Base-by-base conservation (phyloP, 2,329 filamentous ascomycete genomes). In the Fusarium sp. region DNA sequence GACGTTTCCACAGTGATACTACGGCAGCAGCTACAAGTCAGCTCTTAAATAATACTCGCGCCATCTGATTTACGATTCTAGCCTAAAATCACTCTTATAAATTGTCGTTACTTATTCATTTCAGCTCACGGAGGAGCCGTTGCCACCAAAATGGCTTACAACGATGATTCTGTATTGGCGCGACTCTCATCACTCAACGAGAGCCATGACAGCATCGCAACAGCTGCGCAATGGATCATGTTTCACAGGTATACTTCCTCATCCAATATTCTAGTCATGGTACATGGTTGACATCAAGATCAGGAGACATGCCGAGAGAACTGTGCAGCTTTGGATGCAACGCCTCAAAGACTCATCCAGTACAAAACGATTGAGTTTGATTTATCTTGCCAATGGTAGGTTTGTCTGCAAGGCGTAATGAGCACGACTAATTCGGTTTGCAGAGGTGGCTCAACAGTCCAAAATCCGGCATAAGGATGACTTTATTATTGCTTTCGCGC, bases 181-280 rank as follows among this genome's bases (percentile, higher is more conserved):
- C 98, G 98, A 84, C 91, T 99, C 55, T 97, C 94, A 31, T 93
- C 94, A 41, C 88, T 99, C 67, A 98, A 97, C 81, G 97, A 99
- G 82, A 97, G 94, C 13, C 95, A 99, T 79, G 96, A 99, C 79
- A 97, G 94, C 81, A 98, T 99, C 77, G 89, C 97, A 65, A 95
- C 93, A 35, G 94, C 97, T 67, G 94, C 96, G 60, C 95, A 98
- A 89, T 99, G 97, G 97, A 96, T 99, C 66, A 97, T 99, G 92
- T 99, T 99, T 79, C 95, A 99, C 82, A 92, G 94, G 94, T 97
- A 89, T 79, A 62, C 24, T 16, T 37, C 23, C 20, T 28, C 23
- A 15, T 18, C 23, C 15, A 50, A 15, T 6, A 18, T 46, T 21
- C 8, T 31, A 21, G 6, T 20, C 31, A 39, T 37, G 23, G 12